Evolutionary conservation across 257 asterid species (phyloP), one percentile per base, ranked within the genome.

Genomic region (Solanum medicagineum): DNA sequence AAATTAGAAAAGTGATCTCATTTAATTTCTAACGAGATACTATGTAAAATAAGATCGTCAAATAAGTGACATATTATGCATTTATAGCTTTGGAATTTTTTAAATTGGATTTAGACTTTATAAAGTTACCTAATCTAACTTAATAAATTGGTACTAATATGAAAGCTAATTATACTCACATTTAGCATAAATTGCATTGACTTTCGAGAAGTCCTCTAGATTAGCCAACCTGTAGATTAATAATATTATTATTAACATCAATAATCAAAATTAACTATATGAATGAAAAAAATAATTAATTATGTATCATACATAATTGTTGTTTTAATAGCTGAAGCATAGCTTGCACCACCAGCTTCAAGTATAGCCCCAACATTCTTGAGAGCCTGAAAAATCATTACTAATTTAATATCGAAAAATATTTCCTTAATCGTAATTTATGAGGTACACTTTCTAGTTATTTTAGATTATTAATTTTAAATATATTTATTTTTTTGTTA

Each of bases 331-430:
- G 94, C 99, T 16, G 98, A 94, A 83, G 97, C 86, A 87, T 95
- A 96, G 93, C 88, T 86, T 81, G 91, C 94, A 70, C 98, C 99
- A n/a, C 98, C 87, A 68, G 98, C 99, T 92, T 95, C 93, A 80
- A 96, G 97, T 89, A 96, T 96, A 90, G 94, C 98, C 16, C 99
- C 99, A 92, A 95, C 92, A 86, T 96, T 96, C 93, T 95, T 94
- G 60, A 96, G 94, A 83, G 92, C 95, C 95, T 96, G 87, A 85
- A 9, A 40, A 71, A 79, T 81, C 32, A 89, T 17, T 24, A 84
- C 29, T 1, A n/a, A n/a, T 69, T 85, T 86, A 59, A 54, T 17
- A 4, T 20, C 8, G 0, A 44, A 44, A 44, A 44, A 44, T 42
- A 44, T 44, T 44, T 44, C 9, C 47, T 44, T 44, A 44, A 44